phyloP scores from a whole-genome alignment of 73 alveolate species.

The Paramecium tetraurelia region DNA sequence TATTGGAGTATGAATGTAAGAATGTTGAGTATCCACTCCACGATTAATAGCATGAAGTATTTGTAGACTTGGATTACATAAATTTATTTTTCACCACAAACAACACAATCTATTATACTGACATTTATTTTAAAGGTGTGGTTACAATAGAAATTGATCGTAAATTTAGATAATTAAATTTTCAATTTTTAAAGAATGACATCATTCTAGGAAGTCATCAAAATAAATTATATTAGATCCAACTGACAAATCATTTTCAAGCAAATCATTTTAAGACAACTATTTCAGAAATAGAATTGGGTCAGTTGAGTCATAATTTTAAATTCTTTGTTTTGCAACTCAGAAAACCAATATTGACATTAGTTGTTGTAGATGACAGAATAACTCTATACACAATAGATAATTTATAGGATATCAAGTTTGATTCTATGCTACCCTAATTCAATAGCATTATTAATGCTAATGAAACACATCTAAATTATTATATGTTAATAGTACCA shows the following conservation, averaged over 20 bases:
- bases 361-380: slow-evolving; percentile 5
- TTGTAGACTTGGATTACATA: not conserved
- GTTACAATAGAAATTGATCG: not conserved
- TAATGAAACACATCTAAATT: not conserved
- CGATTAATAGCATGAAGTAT: not conserved
- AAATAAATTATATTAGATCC: not conserved
- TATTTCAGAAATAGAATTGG: not conserved
- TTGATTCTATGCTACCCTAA: not conserved
- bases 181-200: slow-evolving; percentile 13
- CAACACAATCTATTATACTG: not conserved
- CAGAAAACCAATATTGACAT: not conserved
- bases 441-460: not conserved
- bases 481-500: slow-evolving; percentile 20
- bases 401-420: not conserved
- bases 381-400: not conserved
- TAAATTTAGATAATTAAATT: not conserved
- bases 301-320: not conserved
- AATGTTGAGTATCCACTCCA: not conserved
- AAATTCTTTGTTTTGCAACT: not conserved
- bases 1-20: not conserved
- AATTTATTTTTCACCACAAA: not conserved
- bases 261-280: not conserved
- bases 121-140: not conserved
- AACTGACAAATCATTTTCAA: not conserved
- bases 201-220: not conserved